Percentiles rank a stretch among this genome's conserved stretches.
Conservation (phyloP, 2,329 filamentous ascomycete genomes). For the Mycosphaerella arachidis region DNA sequence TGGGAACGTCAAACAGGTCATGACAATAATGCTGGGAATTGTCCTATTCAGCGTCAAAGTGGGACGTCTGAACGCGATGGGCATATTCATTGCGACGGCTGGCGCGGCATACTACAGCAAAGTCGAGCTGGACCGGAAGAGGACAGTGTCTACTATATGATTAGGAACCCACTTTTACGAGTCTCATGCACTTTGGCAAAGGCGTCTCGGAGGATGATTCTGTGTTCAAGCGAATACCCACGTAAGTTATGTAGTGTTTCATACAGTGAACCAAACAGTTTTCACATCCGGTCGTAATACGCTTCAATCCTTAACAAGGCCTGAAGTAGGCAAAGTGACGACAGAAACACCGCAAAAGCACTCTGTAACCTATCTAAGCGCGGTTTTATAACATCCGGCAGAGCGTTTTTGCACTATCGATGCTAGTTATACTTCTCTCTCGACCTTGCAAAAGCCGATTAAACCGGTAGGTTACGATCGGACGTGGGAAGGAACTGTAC, state of each 20-base stretch:
- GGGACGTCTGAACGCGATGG: constrained; percentile 47
- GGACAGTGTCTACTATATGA: constrained; percentile 5
- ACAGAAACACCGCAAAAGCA: no score
- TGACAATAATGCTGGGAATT: constrained; percentile 36
- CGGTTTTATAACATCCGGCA: no score
- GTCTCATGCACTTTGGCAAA: neutral
- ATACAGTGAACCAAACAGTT: neutral
- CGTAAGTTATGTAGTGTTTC: neutral
- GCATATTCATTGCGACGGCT: constrained; percentile 51
- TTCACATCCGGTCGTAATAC: neutral
- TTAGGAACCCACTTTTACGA: neutral
- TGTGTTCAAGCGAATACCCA: constrained; percentile 1
- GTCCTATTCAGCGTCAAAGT: constrained; percentile 35
- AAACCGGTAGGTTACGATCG: no score
- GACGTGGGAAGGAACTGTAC: no score
- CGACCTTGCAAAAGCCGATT: no score
- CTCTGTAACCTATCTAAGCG: no score
- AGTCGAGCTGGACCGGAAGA: constrained; percentile 52
- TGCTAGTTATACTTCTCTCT: no score
- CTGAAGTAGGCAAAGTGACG: no score
- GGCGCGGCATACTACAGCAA: constrained; percentile 57
- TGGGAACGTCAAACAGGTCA: constrained; percentile 36
- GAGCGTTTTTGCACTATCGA: no score
- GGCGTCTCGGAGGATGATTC: neutral
- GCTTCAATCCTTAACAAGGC: no score